phyloP scores from a whole-genome alignment of 2,329 filamentous ascomycete species.

The Diplodia intermedia region DNA sequence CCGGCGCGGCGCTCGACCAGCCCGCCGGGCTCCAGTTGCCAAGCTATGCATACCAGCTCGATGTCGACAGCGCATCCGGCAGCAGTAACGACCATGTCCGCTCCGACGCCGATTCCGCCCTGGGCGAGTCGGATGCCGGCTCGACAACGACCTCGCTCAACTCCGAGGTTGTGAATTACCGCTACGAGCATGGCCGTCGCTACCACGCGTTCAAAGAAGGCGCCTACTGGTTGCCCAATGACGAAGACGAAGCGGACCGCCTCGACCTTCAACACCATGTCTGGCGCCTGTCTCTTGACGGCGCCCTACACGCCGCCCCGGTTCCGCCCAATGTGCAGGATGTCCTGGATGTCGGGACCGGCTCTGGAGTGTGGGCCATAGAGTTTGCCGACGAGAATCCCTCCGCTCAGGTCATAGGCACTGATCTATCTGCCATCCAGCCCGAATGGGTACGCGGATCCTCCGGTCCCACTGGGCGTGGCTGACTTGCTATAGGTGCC shows the following conservation, averaged over 20 bases:
- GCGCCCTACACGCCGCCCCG: constrained; percentile 47
- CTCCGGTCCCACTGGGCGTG: constrained; percentile 35
- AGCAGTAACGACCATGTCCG: neutral
- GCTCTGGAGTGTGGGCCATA: constrained; percentile 48
- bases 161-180: constrained; percentile 46
- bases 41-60: constrained; percentile 18
- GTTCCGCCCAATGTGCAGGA: constrained; percentile 34
- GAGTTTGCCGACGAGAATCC: constrained; percentile 45
- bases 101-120: constrained; percentile 8
- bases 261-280: constrained; percentile 49
- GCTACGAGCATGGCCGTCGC: constrained; percentile 48
- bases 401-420: constrained; percentile 44
- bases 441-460: constrained; percentile 39
- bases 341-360: constrained; percentile 44
- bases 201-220: constrained; percentile 49
- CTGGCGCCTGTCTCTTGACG: constrained; percentile 45
- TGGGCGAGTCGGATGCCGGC: constrained; percentile 3
- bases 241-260: constrained; percentile 49
- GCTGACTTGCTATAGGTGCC: constrained; percentile 42
- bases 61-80: constrained; percentile 22
- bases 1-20: neutral
- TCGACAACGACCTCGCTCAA: constrained; percentile 43
- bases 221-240: constrained; percentile 47
- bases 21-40: constrained; percentile 5
- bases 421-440: constrained; percentile 43